Conservation (phyloP, 2,329 filamentous ascomycete species). For the Stagonosporopsis chrysanthemi region DNA sequence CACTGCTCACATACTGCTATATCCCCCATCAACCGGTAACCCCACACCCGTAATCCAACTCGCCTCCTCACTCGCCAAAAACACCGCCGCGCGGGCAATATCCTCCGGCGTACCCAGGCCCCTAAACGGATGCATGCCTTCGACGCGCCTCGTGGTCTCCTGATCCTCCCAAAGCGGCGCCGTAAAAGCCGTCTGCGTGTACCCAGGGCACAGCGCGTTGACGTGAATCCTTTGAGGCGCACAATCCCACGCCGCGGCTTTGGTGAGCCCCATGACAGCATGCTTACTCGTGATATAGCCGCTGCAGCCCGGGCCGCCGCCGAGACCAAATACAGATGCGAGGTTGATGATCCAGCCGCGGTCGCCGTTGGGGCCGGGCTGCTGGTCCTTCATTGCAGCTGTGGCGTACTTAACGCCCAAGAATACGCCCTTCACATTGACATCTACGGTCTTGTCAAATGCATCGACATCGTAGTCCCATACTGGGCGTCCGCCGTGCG, state of each 20-base stretch:
- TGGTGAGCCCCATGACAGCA: slow-evolving; percentile 60
- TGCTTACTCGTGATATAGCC: slow-evolving; percentile 60
- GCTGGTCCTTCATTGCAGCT: slow-evolving; percentile 60
- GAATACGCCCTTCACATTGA: slow-evolving; percentile 53
- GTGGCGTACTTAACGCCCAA: slow-evolving; percentile 57
- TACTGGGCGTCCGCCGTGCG: slow-evolving; percentile 44
- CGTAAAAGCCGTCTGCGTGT: slow-evolving; percentile 41
- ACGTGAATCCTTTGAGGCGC: slow-evolving; percentile 58
- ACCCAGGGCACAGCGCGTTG: slow-evolving; percentile 64
- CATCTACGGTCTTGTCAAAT: slow-evolving; percentile 54
- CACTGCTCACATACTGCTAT: slow-evolving; percentile 34
- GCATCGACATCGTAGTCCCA: slow-evolving; percentile 57
- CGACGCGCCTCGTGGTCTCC: slow-evolving; percentile 16
- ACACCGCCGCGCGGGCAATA: slow-evolving; percentile 52
- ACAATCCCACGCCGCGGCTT: slow-evolving; percentile 59
- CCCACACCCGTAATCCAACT: slow-evolving; percentile 55
- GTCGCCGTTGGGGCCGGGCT: slow-evolving; percentile 41
- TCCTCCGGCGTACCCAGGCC: slow-evolving; percentile 44
- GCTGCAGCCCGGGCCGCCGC: slow-evolving; percentile 11
- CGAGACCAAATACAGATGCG: slow-evolving; percentile 54
- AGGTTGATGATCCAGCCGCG: slow-evolving; percentile 65
- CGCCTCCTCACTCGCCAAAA: slow-evolving; percentile 58
- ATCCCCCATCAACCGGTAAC: slow-evolving; percentile 58
- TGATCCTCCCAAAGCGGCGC: slow-evolving; percentile 23
- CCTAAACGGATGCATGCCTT: slow-evolving; percentile 39